Percentiles rank a stretch among this genome's conserved stretches.
Conservation (phyloP, 2,329 filamentous ascomycete genomes). For the Cordyceps cateniannulata region DNA sequence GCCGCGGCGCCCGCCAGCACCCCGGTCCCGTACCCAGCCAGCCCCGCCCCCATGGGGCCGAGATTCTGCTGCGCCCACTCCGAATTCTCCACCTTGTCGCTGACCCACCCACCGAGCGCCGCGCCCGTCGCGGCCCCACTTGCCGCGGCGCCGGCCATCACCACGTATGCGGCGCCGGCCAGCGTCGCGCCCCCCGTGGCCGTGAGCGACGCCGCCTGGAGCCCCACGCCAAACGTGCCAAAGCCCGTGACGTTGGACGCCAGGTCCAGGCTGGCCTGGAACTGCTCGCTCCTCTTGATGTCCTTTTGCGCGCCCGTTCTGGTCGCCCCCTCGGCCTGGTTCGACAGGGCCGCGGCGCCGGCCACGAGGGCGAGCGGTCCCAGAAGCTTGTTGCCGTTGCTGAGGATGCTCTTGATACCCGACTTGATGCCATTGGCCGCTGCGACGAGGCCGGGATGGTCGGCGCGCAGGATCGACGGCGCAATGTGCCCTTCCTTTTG, state of each 20-base stretch:
- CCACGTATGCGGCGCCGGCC: not conserved
- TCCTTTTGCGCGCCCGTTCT: not conserved
- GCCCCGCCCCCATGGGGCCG: not conserved
- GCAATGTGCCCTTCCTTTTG: not conserved
- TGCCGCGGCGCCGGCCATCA: not conserved
- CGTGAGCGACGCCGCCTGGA: constrained; percentile 3
- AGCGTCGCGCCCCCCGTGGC: not conserved
- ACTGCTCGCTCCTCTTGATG: not conserved
- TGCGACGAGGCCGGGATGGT: not conserved
- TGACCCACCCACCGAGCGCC: not conserved
- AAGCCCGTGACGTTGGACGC: not conserved
- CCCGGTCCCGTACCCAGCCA: not conserved
- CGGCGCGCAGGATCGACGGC: not conserved
- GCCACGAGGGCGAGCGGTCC: not conserved
- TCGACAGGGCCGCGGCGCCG: not conserved
- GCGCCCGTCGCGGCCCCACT: not conserved
- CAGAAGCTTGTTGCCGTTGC: not conserved
- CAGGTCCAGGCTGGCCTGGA: not conserved
- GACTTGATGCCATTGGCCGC: not conserved
- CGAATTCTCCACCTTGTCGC: not conserved
- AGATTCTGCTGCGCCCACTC: constrained; percentile 8
- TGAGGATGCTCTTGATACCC: not conserved
- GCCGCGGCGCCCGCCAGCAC: constrained; percentile 5
- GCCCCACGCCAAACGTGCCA: not conserved
- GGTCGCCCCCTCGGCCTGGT: not conserved